Evolutionary conservation across 441 rosid species (phyloP), one percentile per base, ranked within the genome.

Genomic region (Brassica hybrid): DNA sequence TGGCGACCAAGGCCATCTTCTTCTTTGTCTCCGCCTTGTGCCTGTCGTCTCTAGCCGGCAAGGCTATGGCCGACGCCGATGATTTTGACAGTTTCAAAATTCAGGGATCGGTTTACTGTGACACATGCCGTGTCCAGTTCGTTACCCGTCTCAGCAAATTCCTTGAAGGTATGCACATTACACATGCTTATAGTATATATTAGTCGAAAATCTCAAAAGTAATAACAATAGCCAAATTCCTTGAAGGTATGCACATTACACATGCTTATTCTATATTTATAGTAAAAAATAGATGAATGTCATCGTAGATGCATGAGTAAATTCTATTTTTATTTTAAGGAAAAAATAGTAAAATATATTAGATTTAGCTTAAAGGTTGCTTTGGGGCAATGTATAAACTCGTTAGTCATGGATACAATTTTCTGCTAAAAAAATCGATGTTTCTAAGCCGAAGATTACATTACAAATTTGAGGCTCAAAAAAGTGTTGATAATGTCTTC

Each of bases 101-200:
- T 58, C 86, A 83, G 19, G 91, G 94, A 72, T 72, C 80, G 8
- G 90, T 88, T 59, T 87, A 88, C 58, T 88, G 90, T 25, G 91
- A 87, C 81, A 87, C 87, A 43, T 90, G 92, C 78, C 90, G 89
- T 43, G 74, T 82, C 72, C 91, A 88, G 71, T 90, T 90, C 84
- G 6, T 82, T 7, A 87, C 94, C 73, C 68, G 75, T 14, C 62
- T 88, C 83, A 84, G 86, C 82, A 52, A 80, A 19, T 79, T 74
- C 86, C 76, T 86, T 57, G 30, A 50, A 80, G 87, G 86, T 86
- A 45, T 52, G 58, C 58, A 52, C 6, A 50, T 50, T 50, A 50
- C 57, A 52, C 58, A 52, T 52, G 58, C 58, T 52, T 52, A 52
- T 52, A 52, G 19, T n/a, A n/a, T n/a, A n/a, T 50, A n/a, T 50